A percentile compares a stretch with the other conserved stretches of the same genome.
Evolutionary conservation across 805 yeast species (phyloP).

Genomic region (Kodamaea sagamina): DNA sequence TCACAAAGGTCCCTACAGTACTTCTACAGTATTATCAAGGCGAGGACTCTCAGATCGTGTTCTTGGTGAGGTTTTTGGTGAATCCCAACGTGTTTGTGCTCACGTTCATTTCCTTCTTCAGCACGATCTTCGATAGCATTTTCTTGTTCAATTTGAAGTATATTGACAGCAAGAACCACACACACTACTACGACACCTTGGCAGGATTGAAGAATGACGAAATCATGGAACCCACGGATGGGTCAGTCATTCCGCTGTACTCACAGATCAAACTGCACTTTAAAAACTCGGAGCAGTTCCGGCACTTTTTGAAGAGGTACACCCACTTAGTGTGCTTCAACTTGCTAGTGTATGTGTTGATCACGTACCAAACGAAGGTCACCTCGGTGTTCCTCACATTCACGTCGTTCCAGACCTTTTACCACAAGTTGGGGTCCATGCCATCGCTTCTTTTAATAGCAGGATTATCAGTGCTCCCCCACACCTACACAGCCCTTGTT

Average conservation of each 20-base stretch:
- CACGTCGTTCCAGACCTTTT: constrained; percentile 45
- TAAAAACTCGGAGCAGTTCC: constrained; percentile 22
- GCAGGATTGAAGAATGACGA: constrained; percentile 11
- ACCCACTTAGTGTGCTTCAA: constrained; percentile 24
- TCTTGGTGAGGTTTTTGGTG: constrained; percentile 9
- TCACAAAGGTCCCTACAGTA: constrained; percentile 13
- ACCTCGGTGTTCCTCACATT: constrained; percentile 47
- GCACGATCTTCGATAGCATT: constrained; percentile 18
- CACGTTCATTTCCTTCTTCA: constrained; percentile 20
- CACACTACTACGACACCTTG: constrained; percentile 14
- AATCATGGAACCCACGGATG: constrained; percentile 4
- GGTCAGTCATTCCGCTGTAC: constrained; percentile 5
- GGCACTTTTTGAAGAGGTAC: constrained; percentile 21
- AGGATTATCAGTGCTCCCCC: constrained; percentile 38
- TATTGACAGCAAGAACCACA: constrained; percentile 18
- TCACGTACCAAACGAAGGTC: constrained; percentile 17
- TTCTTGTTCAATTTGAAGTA: constrained; percentile 22
- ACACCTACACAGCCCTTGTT: constrained; percentile 34
- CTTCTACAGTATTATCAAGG: constrained; percentile 6
- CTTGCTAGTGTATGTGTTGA: constrained; percentile 31
- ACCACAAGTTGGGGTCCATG: constrained; percentile 47
- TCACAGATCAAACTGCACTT: constrained; percentile 10
- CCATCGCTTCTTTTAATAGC: constrained; percentile 42
- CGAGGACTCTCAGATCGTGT: constrained; percentile 8
- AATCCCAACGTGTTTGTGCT: constrained; percentile 22